Percentiles rank a stretch among this genome's conserved stretches.
Evolutionary conservation across 768 basidiomycete genomes (phyloP).

Genomic region (Symmetrospora coprosmae): DNA sequence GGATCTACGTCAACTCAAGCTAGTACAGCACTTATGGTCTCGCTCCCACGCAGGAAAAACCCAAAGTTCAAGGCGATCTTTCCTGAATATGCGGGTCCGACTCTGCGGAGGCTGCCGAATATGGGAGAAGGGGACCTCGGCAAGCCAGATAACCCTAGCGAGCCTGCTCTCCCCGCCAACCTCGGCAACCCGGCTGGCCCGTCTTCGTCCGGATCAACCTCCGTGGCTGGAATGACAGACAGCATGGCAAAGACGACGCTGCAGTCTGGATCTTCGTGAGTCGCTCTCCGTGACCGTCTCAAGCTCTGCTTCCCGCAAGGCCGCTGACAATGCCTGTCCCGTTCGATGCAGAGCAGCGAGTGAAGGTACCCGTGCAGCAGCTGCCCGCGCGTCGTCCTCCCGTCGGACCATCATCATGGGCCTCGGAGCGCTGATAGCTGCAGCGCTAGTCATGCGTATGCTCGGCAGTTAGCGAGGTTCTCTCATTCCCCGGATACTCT

Average conservation of each 20-base stretch:
- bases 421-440: constrained; percentile 1
- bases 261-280: too few relatives aligned
- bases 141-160: constrained; percentile 10
- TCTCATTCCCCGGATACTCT: too few relatives aligned
- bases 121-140: constrained; percentile 49
- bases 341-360: too few relatives aligned
- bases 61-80: constrained; percentile 31
- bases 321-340: too few relatives aligned
- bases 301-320: too few relatives aligned
- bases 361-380: background rate
- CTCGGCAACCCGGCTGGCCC: background rate
- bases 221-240: background rate
- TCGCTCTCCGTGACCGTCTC: too few relatives aligned
- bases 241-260: too few relatives aligned
- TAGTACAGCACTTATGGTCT: too few relatives aligned
- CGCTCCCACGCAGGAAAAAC: constrained; percentile 25
- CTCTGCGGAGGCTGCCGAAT: constrained; percentile 65
- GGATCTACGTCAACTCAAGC: background rate
- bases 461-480: too few relatives aligned
- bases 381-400: background rate
- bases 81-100: constrained; percentile 54
- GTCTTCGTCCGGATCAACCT: background rate
- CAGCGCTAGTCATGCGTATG: constrained; percentile 12
- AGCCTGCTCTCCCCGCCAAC: background rate
- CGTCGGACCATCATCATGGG: background rate